These are phyloP conservation scores for Pythium aphanidermatum DNA, from an alignment of 352 stramenopile genomes.

Conservation along the genomic window DNA sequence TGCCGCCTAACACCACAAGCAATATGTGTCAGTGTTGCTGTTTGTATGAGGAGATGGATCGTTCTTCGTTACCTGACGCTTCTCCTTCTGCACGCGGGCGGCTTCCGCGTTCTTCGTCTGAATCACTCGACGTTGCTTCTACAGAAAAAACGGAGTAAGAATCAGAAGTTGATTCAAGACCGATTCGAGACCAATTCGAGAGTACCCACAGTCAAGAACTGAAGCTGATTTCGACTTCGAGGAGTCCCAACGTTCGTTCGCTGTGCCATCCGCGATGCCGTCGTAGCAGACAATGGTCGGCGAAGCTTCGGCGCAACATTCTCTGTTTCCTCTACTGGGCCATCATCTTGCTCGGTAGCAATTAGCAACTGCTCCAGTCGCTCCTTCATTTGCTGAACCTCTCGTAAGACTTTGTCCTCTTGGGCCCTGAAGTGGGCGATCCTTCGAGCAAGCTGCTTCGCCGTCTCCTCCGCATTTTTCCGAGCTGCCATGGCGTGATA, in stretches of 20 bases:
- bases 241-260: slow-evolving; percentile 14
- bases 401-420: slow-evolving; percentile 44
- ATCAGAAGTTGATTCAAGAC: too few relatives aligned
- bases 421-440: slow-evolving; percentile 48
- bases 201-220: slow-evolving; percentile 37
- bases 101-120: slow-evolving; percentile 38
- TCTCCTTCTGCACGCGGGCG: slow-evolving; percentile 47
- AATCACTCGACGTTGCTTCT: slow-evolving; percentile 48
- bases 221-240: slow-evolving; percentile 39
- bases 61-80: slow-evolving; percentile 29
- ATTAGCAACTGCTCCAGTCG: slow-evolving; percentile 25
- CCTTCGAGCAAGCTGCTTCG: slow-evolving; percentile 36
- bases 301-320: neutral
- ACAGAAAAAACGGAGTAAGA: neutral
- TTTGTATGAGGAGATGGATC: neutral
- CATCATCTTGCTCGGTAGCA: neutral
- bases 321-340: neutral
- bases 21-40: neutral
- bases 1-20: slow-evolving; percentile 18
- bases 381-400: slow-evolving; percentile 44
- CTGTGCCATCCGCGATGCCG: slow-evolving; percentile 1
- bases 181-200: neutral
- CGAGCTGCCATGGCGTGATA: slow-evolving; percentile 38
- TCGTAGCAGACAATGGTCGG: slow-evolving; percentile 11
- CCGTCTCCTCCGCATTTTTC: slow-evolving; percentile 48